phyloP scores from a whole-genome alignment of 352 stramenopile species.

The Pythium scleroteichum region DNA sequence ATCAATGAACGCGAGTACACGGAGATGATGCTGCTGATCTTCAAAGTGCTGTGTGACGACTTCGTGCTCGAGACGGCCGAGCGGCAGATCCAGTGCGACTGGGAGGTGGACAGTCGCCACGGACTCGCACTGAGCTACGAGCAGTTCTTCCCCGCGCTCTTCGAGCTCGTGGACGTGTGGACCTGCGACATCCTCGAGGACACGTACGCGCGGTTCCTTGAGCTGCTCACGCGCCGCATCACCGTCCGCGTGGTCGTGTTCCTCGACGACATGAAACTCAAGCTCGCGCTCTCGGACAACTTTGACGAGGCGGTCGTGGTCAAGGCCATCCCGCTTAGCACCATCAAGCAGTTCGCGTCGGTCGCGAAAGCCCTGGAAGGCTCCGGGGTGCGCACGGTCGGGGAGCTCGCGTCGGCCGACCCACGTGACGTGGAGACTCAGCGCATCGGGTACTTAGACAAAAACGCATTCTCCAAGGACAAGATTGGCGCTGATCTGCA shows the following conservation, averaged over 20 bases:
- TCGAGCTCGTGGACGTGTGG: constrained; percentile 82
- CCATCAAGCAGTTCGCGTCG: constrained; percentile 64
- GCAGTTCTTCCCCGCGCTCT: constrained; percentile 67
- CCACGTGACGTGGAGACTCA: constrained; percentile 54
- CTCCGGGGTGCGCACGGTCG: constrained; percentile 55
- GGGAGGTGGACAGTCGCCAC: constrained; percentile 74
- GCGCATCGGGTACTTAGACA: constrained; percentile 51
- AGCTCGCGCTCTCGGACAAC: constrained; percentile 72
- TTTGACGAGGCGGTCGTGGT: constrained; percentile 75
- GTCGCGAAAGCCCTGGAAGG: constrained; percentile 57
- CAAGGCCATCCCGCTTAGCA: constrained; percentile 68
- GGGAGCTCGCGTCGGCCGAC: constrained; percentile 60
- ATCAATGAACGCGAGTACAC: constrained; percentile 71
- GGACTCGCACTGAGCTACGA: constrained; percentile 52
- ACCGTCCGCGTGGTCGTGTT: constrained; percentile 72
- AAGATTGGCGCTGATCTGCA: constrained; percentile 65
- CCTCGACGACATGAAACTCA: constrained; percentile 66
- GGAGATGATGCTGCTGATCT: constrained; percentile 74
- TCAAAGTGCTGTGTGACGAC: constrained; percentile 74
- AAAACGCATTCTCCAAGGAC: constrained; percentile 40
- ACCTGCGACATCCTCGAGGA: constrained; percentile 73
- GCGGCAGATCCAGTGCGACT: constrained; percentile 74
- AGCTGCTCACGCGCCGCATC: constrained; percentile 65
- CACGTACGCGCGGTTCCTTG: constrained; percentile 68
- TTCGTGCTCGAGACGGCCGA: constrained; percentile 61